Conservation (phyloP, 805 yeast species). For the Kazachstania africana region DNA sequence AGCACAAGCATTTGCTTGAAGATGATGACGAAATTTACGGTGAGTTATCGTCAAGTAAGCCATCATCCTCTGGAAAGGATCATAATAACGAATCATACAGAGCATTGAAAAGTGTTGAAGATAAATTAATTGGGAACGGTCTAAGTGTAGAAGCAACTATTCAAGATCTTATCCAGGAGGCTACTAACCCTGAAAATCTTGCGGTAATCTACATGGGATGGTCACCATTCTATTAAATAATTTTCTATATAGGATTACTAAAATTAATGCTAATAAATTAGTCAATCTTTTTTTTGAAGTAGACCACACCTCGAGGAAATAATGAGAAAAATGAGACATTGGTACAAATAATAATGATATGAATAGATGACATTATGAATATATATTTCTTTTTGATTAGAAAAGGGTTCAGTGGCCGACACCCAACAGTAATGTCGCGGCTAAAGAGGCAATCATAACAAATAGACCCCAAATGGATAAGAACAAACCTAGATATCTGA, state of each 20-base stretch:
- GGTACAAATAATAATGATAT: too few species aligned
- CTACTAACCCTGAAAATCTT: slow-evolving; percentile 54
- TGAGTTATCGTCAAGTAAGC: not conserved
- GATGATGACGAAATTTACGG: slow-evolving; percentile 10
- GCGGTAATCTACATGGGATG: slow-evolving; percentile 74
- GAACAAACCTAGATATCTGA: slow-evolving; percentile 29
- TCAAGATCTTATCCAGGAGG: slow-evolving; percentile 67
- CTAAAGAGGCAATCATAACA: slow-evolving; percentile 43
- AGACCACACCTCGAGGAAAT: too few species aligned
- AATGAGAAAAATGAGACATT: too few species aligned
- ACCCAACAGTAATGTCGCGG: slow-evolving; percentile 24
- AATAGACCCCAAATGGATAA: slow-evolving; percentile 37
- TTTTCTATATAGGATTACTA: not conserved
- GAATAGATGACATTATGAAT: not conserved
- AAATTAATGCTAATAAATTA: too few species aligned
- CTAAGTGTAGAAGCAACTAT: slow-evolving; percentile 78
- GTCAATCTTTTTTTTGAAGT: too few species aligned
- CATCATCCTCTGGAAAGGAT: not conserved
- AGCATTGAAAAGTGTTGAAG: slow-evolving; percentile 63
- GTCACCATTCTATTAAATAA: slow-evolving; percentile 57
- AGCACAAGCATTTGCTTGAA: slow-evolving; percentile 29
- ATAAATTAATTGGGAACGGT: slow-evolving; percentile 53
- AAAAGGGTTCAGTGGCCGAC: not conserved
- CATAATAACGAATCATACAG: slow-evolving; percentile 61
- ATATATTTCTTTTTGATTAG: not conserved